phyloP scores from a whole-genome alignment of 169 alveolate species.

The Eimeria falciformis region DNA sequence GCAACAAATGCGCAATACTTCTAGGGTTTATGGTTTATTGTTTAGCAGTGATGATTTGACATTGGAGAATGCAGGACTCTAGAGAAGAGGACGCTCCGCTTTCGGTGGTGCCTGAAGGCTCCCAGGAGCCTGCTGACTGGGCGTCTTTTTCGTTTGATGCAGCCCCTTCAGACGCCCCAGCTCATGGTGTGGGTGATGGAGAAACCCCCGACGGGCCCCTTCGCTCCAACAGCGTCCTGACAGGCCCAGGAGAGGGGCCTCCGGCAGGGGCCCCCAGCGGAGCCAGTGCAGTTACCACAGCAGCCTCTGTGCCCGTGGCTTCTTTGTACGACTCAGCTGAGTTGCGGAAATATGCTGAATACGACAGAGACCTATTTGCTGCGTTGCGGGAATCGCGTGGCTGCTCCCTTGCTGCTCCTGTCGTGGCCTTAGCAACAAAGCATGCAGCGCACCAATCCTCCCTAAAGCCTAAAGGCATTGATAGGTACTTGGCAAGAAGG shows the following conservation, averaged over 20 bases:
- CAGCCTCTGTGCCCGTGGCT: neutral
- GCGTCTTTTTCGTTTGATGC: no score
- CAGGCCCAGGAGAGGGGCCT: neutral
- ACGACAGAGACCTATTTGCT: conserved; percentile 43
- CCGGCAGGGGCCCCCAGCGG: neutral
- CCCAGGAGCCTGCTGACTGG: no score
- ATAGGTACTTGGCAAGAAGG: neutral
- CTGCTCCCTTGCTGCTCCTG: conserved; percentile 31
- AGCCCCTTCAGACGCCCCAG: neutral
- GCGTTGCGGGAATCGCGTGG: conserved; percentile 1
- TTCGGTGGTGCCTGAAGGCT: neutral
- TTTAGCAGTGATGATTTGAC: neutral
- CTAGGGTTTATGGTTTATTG: conserved; percentile 7
- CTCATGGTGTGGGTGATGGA: neutral
- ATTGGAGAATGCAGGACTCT: neutral
- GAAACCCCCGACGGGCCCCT: conserved; percentile 28
- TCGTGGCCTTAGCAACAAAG: conserved; percentile 44
- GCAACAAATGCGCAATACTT: neutral
- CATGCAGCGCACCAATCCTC: conserved; percentile 37
- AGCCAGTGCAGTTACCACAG: neutral
- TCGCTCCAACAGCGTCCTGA: neutral
- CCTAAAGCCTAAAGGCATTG: conserved; percentile 37
- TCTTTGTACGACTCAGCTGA: neutral
- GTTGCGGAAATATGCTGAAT: neutral
- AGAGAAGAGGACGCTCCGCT: neutral